Evolutionary conservation across 1,284 basidiomycete genomes (phyloP).

Genomic region (Pseudomicrostroma phylloplanum): DNA sequence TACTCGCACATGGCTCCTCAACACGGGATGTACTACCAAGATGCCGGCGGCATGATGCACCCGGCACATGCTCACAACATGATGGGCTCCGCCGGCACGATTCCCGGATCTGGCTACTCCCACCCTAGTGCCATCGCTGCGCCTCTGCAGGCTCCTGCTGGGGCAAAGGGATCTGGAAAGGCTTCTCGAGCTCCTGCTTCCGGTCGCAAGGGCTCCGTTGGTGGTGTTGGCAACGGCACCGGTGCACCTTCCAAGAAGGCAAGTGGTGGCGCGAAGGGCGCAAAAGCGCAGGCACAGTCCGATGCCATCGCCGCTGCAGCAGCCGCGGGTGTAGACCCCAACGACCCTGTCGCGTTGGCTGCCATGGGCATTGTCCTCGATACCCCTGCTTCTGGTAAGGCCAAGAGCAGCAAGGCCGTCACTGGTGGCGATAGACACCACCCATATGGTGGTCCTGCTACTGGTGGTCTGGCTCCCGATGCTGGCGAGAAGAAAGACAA

Average conservation of each 20-base stretch:
- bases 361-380: no score
- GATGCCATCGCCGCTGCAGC: slow-evolving; percentile 3
- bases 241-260: slow-evolving; percentile 3
- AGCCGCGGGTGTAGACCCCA: neutral
- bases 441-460: slow-evolving; percentile 9
- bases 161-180: neutral
- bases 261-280: slow-evolving; percentile 3
- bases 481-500: slow-evolving; percentile 29
- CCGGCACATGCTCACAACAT: slow-evolving; percentile 1
- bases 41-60: neutral
- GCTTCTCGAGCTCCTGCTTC: neutral
- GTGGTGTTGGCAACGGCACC: slow-evolving; percentile 2
- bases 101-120: neutral
- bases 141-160: neutral
- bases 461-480: slow-evolving; percentile 12
- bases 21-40: slow-evolving; percentile 5
- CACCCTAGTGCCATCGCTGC: neutral
- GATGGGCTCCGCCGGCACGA: neutral
- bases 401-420: slow-evolving; percentile 7
- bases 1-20: slow-evolving; percentile 10
- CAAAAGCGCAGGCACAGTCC: slow-evolving; percentile 4
- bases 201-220: slow-evolving; percentile 5
- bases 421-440: slow-evolving; percentile 9
- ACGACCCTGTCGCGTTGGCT: no score
- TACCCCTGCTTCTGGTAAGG: neutral